Evolutionary conservation across 2,329 filamentous ascomycete genomes (phyloP).

Genomic region (Fulvia fulva): DNA sequence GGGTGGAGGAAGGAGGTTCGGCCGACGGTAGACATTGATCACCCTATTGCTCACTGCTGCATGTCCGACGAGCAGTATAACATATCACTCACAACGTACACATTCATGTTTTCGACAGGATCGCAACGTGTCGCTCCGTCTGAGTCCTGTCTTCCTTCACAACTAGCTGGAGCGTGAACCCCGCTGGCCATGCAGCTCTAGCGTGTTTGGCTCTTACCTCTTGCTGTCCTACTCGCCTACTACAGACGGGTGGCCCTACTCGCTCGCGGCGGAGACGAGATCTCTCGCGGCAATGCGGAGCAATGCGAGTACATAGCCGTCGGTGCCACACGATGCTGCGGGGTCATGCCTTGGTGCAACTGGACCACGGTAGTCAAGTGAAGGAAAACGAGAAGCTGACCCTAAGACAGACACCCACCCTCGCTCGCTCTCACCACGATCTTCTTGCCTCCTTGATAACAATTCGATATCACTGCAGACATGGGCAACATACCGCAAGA

Average conservation of each 20-base stretch:
- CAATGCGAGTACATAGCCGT: too few relatives aligned
- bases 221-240: background rate
- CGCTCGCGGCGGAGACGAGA: too few relatives aligned
- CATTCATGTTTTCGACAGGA: too few relatives aligned
- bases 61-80: too few relatives aligned
- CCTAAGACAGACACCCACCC: too few relatives aligned
- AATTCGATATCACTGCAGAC: too few relatives aligned
- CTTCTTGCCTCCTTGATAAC: too few relatives aligned
- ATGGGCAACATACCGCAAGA: constrained; percentile 32
- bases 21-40: constrained; percentile 10
- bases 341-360: background rate
- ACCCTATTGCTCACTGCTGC: background rate
- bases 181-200: background rate
- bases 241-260: too few relatives aligned
- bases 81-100: too few relatives aligned
- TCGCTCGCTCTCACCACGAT: too few relatives aligned
- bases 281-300: too few relatives aligned
- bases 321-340: background rate
- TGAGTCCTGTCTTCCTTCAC: background rate
- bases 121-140: too few relatives aligned
- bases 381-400: background rate
- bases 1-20: constrained; percentile 38
- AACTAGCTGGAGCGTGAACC: background rate
- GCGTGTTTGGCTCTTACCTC: background rate
- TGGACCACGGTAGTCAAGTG: background rate